phyloP scores from a whole-genome alignment of 495 filamentous ascomycete genomes.

The Parathielavia appendiculata region DNA sequence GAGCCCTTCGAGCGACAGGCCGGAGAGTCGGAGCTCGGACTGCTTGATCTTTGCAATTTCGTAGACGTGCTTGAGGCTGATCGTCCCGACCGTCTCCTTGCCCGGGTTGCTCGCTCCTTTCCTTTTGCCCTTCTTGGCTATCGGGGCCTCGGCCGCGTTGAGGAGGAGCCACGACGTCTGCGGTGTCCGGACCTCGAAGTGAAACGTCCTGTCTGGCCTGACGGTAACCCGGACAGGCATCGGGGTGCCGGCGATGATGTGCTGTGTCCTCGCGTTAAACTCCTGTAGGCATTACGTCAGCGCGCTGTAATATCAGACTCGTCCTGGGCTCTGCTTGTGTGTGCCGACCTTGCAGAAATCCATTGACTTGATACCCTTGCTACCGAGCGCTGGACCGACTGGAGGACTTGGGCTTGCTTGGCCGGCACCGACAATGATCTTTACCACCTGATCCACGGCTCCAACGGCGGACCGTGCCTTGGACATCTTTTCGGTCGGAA shows the following conservation, averaged over 20 bases:
- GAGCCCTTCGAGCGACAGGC: constrained; percentile 71
- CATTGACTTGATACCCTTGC: constrained; percentile 98
- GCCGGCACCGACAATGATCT: constrained; percentile 96
- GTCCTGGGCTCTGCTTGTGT: no score
- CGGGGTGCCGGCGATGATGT: constrained; percentile 77
- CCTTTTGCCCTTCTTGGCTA: constrained; percentile 68
- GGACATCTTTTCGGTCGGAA: constrained; percentile 59
- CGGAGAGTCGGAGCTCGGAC: constrained; percentile 72
- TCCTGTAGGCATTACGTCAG: constrained; percentile 54
- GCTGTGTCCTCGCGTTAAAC: constrained; percentile 91
- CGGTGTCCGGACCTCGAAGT: constrained; percentile 89
- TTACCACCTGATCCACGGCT: constrained; percentile 75
- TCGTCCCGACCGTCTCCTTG: constrained; percentile 70
- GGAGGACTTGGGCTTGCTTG: constrained; percentile 95
- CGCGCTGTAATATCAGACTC: background rate
- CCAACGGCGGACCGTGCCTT: constrained; percentile 60
- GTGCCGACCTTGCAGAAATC: constrained; percentile 92
- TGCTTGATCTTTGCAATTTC: constrained; percentile 98
- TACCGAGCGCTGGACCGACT: constrained; percentile 92
- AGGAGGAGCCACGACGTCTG: constrained; percentile 83
- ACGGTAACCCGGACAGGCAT: constrained; percentile 88
- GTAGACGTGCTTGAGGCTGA: constrained; percentile 93
- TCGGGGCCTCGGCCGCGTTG: constrained; percentile 68
- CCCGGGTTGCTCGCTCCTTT: constrained; percentile 74
- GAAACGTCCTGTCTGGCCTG: constrained; percentile 86